A percentile compares a stretch with the other conserved stretches of the same genome.
Evolutionary conservation across 257 asterid species (phyloP).

Genomic region (Verbascum thapsus): DNA sequence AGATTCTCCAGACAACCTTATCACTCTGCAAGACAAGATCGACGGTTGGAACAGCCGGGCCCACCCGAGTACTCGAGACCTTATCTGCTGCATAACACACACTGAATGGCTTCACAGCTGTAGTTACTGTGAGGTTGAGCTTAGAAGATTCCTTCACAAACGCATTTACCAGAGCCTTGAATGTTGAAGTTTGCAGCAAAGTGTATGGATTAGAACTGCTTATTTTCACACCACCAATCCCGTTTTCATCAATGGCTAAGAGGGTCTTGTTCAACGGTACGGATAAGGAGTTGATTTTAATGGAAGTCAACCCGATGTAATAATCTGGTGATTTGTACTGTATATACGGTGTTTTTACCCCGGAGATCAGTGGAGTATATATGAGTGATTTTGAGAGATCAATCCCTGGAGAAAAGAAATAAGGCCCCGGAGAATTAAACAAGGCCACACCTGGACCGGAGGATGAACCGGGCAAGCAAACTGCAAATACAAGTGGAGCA

Average conservation of each 20-base stretch:
- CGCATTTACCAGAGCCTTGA: conserved; percentile 28
- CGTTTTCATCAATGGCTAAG: conserved; percentile 28
- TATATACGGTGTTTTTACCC: conserved; percentile 7
- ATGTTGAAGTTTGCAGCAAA: conserved; percentile 30
- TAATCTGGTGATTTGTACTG: conserved; percentile 33
- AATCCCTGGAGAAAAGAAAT: conserved; percentile 24
- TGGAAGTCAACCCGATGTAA: conserved; percentile 34
- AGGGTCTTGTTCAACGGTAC: conserved; percentile 33
- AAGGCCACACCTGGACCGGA: conserved; percentile 28
- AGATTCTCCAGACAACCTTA: conserved; percentile 34
- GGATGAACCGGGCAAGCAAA: conserved; percentile 38
- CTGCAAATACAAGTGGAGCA: conserved; percentile 34
- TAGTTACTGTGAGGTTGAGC: conserved; percentile 14
- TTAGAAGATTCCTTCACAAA: conserved; percentile 29
- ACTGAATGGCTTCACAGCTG: conserved; percentile 39
- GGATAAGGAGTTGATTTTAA: conserved; percentile 22
- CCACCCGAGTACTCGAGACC: conserved; percentile 11
- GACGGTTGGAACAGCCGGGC: conserved; percentile 36
- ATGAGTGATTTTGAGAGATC: conserved; percentile 32
- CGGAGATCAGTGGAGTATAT: conserved; percentile 37
- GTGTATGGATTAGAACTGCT: conserved; percentile 34
- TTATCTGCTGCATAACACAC: conserved; percentile 30
- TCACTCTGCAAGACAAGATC: conserved; percentile 31
- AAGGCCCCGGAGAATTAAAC: conserved; percentile 37
- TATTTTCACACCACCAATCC: conserved; percentile 35